A percentile compares a stretch with the other conserved stretches of the same genome.
Evolutionary conservation across 768 basidiomycete genomes (phyloP).

Genomic region (Rhodotorula sphaerocarpa): DNA sequence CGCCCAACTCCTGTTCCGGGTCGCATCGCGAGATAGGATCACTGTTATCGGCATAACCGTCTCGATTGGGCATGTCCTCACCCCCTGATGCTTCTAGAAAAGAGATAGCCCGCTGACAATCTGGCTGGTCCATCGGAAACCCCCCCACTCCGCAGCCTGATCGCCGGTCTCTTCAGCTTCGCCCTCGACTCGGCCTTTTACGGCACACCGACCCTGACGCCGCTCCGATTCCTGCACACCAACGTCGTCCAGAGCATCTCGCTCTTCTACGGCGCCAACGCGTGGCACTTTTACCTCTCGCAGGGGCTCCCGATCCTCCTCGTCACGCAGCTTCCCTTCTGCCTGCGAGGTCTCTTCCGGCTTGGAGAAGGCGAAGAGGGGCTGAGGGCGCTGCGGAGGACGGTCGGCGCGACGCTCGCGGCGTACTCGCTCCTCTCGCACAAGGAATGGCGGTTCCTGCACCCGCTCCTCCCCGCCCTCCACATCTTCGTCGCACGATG

Average conservation of each 20-base stretch:
- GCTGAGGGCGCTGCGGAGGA: background rate
- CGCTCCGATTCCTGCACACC: constrained; percentile 69
- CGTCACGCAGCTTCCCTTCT: constrained; percentile 64
- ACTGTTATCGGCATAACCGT: background rate
- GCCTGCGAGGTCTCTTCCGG: constrained; percentile 51
- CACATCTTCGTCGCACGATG: constrained; percentile 70
- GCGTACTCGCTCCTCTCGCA: constrained; percentile 64
- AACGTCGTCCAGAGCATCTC: constrained; percentile 74
- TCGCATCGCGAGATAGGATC: too few relatives aligned
- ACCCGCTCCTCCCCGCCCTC: constrained; percentile 76
- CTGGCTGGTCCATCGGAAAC: too few relatives aligned
- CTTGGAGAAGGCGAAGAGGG: background rate
- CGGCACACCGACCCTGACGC: constrained; percentile 57
- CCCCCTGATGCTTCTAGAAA: background rate
- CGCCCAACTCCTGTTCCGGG: background rate
- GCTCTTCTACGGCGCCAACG: constrained; percentile 77
- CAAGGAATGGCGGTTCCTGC: constrained; percentile 97
- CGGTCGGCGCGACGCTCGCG: background rate
- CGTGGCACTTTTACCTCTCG: constrained; percentile 80
- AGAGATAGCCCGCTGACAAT: too few relatives aligned
- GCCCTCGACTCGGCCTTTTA: constrained; percentile 66
- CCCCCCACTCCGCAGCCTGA: background rate
- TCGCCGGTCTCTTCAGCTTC: constrained; percentile 36
- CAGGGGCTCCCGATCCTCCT: constrained; percentile 80
- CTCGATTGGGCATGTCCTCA: background rate